Evolutionary conservation across 75 land plant species (phyloP), one percentile per base, ranked within the genome.

Genomic region (Sequoia sempervirens): DNA sequence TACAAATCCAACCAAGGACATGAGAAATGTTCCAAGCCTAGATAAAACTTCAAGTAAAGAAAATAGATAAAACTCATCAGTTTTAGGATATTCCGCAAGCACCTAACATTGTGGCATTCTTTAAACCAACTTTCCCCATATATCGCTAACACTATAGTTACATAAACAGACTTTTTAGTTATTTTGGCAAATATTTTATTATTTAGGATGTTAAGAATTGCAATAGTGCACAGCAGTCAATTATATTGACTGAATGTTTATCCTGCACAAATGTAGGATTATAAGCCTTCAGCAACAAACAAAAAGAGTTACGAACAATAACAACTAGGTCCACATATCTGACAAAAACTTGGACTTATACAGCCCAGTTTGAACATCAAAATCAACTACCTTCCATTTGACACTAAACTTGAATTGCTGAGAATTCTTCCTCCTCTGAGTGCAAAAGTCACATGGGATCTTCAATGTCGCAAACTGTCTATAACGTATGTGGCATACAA

Each of bases 401-500:
- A 26, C 30, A 66, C 32, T 13, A 32, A 70, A 70, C 36, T 70
- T 32, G 37, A 32, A 30, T 70, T 32, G 32, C 36, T 12, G 14
- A 32, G 36, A 0, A 28, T 70, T 70, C 10, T 70, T 13, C 14
- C 15, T 3, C 36, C 73, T 70, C n/a, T 32, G 36, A 2, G 17
- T 70, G 37, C 15, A 70, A 70, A 30, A 12, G 36, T 32, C 15
- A 13, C 36, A 70, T 12, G 15, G 15, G 36, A 68, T 68, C 73
- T 70, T 70, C 73, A 70, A 2, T 70, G 73, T 32, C 93, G 86
- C 81, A 92, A 72, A 87, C 83, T 88, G 85, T 92, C 93, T 68
- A 92, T 91, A 37, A 92, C 87, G 86, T 90, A 88, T 46, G 86
- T 82, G 5, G 90, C 91, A 78, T 92, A 92, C 0, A 92, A 86